Conservation (phyloP, 768 basidiomycete species). For the Tephrocybe sp. region DNA sequence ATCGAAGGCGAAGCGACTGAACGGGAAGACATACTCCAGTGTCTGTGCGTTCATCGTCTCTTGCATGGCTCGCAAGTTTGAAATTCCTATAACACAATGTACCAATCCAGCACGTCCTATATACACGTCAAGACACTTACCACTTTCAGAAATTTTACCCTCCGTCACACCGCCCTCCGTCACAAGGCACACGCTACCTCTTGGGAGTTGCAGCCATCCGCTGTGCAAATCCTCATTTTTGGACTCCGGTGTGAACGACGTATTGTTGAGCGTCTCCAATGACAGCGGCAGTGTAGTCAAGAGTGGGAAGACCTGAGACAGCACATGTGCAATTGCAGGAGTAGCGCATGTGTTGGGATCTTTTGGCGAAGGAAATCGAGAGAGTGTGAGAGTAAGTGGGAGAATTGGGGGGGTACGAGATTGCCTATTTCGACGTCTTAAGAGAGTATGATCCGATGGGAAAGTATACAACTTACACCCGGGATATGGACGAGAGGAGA, state of each 20-base stretch:
- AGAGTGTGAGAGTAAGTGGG: constrained; percentile 63
- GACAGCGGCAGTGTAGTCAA: constrained; percentile 57
- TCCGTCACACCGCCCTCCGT: constrained; percentile 69
- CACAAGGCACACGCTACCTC: constrained; percentile 55
- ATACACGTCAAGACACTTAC: constrained; percentile 28
- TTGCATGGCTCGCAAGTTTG: constrained; percentile 63
- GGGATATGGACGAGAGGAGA: constrained; percentile 54
- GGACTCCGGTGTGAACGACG: constrained; percentile 60
- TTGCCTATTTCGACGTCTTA: constrained; percentile 55
- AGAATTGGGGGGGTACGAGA: constrained; percentile 64
- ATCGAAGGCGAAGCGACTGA: constrained; percentile 65
- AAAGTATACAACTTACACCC: constrained; percentile 49
- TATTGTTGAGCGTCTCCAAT: constrained; percentile 56
- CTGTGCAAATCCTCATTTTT: constrained; percentile 71
- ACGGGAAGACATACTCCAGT: constrained; percentile 75
- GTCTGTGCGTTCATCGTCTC: constrained; percentile 63
- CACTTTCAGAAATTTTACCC: constrained; percentile 58
- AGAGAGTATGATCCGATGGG: neutral
- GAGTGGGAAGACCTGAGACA: constrained; percentile 59
- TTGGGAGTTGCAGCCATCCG: constrained; percentile 71
- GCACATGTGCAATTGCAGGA: constrained; percentile 52
- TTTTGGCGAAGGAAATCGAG: constrained; percentile 49
- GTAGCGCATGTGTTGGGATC: constrained; percentile 14
- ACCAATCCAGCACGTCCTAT: neutral
- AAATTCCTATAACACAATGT: constrained; percentile 42